Evolutionary conservation across 805 yeast genomes (phyloP).

Genomic region (Candida dajiaensis): DNA sequence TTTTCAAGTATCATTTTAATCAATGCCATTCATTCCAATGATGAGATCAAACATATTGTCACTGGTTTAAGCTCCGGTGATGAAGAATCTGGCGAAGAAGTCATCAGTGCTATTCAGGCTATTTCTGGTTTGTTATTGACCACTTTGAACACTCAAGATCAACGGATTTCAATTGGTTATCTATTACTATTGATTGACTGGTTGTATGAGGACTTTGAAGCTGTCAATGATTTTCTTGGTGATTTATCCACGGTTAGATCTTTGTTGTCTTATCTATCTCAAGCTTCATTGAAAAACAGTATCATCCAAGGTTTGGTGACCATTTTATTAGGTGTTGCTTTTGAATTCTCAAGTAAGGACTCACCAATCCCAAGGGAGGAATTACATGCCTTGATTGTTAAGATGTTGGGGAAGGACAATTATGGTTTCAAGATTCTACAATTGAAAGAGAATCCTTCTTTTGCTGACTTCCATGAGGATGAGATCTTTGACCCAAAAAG

Average conservation of each 20-base stretch:
- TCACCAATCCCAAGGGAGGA: conserved; percentile 54
- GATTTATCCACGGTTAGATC: conserved; percentile 65
- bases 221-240: conserved; percentile 68
- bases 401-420: conserved; percentile 75
- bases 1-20: conserved; percentile 67
- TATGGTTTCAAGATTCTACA: conserved; percentile 68
- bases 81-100: conserved; percentile 61
- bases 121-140: conserved; percentile 69
- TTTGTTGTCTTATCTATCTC: conserved; percentile 58
- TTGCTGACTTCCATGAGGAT: conserved; percentile 52
- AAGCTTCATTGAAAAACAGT: conserved; percentile 42
- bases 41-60: conserved; percentile 43
- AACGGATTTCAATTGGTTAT: conserved; percentile 74
- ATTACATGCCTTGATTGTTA: conserved; percentile 54
- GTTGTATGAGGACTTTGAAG: conserved; percentile 71
- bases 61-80: conserved; percentile 52
- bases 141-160: conserved; percentile 55
- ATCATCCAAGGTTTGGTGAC: conserved; percentile 70
- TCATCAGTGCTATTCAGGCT: conserved; percentile 64
- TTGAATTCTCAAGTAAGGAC: conserved; percentile 67
- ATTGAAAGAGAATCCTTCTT: conserved; percentile 52
- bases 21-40: conserved; percentile 51
- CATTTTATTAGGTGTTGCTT: conserved; percentile 66
- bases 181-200: conserved; percentile 67
- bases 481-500: conserved; percentile 43